phyloP scores from a whole-genome alignment of 768 basidiomycete species.

The Russula ochroleuca region DNA sequence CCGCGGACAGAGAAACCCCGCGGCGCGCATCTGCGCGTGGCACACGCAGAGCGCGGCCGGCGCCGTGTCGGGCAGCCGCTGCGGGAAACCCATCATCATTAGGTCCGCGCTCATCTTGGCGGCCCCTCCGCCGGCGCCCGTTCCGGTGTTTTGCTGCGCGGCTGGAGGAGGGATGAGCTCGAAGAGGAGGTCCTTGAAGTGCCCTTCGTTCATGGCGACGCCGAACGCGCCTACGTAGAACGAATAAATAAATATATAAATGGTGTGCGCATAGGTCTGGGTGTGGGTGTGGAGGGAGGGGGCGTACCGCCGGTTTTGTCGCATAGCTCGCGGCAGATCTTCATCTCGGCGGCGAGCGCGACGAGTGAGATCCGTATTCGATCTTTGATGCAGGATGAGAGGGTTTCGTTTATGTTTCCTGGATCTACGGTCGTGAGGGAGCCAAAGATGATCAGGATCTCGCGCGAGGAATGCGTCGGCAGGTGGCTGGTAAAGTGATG shows the following conservation, averaged over 20 bases:
- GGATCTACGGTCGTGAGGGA: conserved; percentile 97
- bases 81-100: conserved; percentile 99
- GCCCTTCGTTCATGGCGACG: conserved; percentile 97
- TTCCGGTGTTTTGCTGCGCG: conserved; percentile 49
- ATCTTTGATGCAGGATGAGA: conserved; percentile 77
- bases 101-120: conserved; percentile 68
- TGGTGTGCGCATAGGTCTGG: too few relatives aligned
- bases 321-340: conserved; percentile 88
- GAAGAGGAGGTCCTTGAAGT: conserved; percentile 93
- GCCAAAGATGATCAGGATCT: conserved; percentile 91
- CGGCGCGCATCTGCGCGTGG: conserved; percentile 86
- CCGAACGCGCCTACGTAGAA: conserved; percentile 69
- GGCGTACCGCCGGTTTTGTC: conserved; percentile 85
- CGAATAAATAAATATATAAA: too few relatives aligned
- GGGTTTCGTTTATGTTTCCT: conserved; percentile 90
- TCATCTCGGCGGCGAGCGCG: conserved; percentile 96
- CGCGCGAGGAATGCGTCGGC: conserved; percentile 95
- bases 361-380: conserved; percentile 91
- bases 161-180: conserved; percentile 95
- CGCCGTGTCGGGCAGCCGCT: conserved; percentile 78
- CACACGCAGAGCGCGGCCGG: conserved; percentile 87
- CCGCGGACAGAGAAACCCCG: conserved; percentile 93
- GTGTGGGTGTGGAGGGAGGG: background rate
- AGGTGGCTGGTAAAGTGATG: conserved; percentile 64
- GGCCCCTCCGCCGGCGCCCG: conserved; percentile 34